Evolutionary conservation across 2,329 filamentous ascomycete genomes (phyloP), one percentile per base, ranked within the genome.

Genomic region (Cladophialophora chaetospira): DNA sequence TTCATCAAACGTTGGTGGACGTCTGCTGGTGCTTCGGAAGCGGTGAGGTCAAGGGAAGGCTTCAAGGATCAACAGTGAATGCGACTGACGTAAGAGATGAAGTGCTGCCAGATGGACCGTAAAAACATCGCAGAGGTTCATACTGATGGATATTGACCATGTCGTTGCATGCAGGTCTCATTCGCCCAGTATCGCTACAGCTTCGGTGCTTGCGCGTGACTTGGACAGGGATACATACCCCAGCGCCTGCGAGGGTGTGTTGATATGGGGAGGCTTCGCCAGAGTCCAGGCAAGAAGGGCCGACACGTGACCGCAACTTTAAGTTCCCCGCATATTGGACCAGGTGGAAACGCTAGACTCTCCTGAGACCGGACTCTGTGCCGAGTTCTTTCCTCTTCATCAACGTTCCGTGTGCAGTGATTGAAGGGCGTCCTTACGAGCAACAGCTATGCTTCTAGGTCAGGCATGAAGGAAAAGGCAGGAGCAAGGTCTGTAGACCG

Each of bases 11-110:
- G 47, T 35, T 1, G 50, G 50, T 3, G 46, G 47, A 4, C 44
- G 55, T 44, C 28, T 61, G 25, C 33, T 61, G 26, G 58, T 61
- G 46, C 48, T 61, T 15, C 53, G 40, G 46, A 58, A 50, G 50
- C 23, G 48, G 28, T 60, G 17, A 36, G 45, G 23, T 21, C 36
- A 21, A 21, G 6, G 13, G 1, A 11, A 10, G 36, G 36, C 36
- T 21, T 15, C 23, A 21, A 1, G n/a, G n/a, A n/a, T n/a, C n/a
- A n/a, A n/a, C n/a, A n/a, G n/a, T n/a, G n/a, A n/a, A n/a, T n/a
- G n/a, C n/a, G n/a, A n/a, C n/a, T n/a, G n/a, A n/a, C n/a, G n/a
- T n/a, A n/a, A n/a, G n/a, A n/a, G n/a, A n/a, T n/a, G n/a, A n/a
- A n/a, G n/a, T n/a, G n/a, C n/a, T n/a, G n/a, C n/a, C n/a, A n/a